Evolutionary conservation across 2,329 filamentous ascomycete species (phyloP).

Genomic region (Claviceps humidiphila): DNA sequence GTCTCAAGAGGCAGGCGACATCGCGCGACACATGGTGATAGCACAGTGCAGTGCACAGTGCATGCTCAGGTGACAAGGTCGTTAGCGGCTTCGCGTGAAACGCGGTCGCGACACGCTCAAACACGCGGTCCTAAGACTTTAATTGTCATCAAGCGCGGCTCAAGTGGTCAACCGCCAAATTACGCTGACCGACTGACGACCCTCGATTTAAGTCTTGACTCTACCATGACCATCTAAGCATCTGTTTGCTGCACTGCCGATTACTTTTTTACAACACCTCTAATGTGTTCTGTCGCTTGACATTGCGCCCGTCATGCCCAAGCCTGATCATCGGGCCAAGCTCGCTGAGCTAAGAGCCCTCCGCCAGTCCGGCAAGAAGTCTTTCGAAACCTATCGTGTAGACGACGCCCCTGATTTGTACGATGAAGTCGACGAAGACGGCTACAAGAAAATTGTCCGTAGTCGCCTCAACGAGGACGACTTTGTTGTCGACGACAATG

Average conservation of each 20-base stretch:
- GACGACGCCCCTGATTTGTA: constrained; percentile 76
- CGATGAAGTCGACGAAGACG: constrained; percentile 92
- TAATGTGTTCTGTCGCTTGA: constrained; percentile 4
- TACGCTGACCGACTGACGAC: background rate
- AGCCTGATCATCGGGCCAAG: constrained; percentile 31
- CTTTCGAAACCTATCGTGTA: constrained; percentile 74
- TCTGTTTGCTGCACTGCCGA: background rate
- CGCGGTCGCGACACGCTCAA: constrained; percentile 2
- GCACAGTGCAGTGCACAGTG: no score
- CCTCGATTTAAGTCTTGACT: background rate
- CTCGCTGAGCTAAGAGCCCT: constrained; percentile 73
- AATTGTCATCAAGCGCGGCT: background rate
- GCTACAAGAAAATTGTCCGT: constrained; percentile 92
- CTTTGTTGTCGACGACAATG: constrained; percentile 97
- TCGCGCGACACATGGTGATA: background rate
- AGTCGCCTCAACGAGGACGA: constrained; percentile 84
- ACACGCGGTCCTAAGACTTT: constrained; percentile 2
- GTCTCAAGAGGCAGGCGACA: background rate
- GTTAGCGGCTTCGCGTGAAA: background rate
- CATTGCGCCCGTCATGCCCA: constrained; percentile 20
- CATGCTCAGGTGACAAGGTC: no score
- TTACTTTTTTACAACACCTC: background rate
- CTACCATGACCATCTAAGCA: background rate
- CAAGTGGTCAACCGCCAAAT: background rate
- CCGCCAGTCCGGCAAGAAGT: constrained; percentile 81